Evolutionary conservation across 176 grass and related monocot genomes (phyloP).

Genomic region (Avena sativa): DNA sequence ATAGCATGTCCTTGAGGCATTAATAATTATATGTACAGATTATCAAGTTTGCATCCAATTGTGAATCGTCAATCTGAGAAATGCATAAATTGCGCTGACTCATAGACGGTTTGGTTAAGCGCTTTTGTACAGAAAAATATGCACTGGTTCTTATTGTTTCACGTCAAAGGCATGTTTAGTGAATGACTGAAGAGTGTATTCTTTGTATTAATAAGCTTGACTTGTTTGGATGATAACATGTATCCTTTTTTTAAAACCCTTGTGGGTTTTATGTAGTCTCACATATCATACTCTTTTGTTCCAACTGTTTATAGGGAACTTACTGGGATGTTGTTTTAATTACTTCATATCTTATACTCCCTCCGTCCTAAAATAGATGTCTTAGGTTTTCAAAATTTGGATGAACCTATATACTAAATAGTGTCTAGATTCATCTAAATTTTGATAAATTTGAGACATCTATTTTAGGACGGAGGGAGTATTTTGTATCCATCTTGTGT

Average conservation of each 20-base stretch:
- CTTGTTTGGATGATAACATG: neutral
- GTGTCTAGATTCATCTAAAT: too few species aligned
- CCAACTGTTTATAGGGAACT: neutral
- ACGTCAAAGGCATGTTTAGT: slow-evolving; percentile 19
- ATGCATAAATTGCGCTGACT: neutral
- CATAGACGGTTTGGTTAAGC: neutral
- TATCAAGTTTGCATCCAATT: slow-evolving; percentile 13
- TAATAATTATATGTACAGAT: neutral
- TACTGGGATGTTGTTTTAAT: slow-evolving; percentile 20
- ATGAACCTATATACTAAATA: too few species aligned
- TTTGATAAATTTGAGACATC: too few species aligned
- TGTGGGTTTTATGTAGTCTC: neutral
- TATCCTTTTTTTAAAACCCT: neutral
- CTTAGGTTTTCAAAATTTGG: too few species aligned
- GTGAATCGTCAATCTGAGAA: slow-evolving; percentile 15
- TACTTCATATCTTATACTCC: slow-evolving; percentile 10
- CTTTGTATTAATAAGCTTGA: slow-evolving; percentile 1
- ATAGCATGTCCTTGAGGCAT: slow-evolving; percentile 2
- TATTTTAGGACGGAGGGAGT: too few species aligned
- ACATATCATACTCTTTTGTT: neutral
- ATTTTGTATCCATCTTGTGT: slow-evolving; percentile 1
- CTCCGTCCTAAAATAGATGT: too few species aligned
- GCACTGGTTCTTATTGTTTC: slow-evolving; percentile 16
- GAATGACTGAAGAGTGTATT: neutral
- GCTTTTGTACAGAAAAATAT: slow-evolving; percentile 14